A percentile compares a stretch with the other conserved stretches of the same genome.
Conservation (phyloP, 495 filamentous ascomycete genomes). For the Tuber brumale region DNA sequence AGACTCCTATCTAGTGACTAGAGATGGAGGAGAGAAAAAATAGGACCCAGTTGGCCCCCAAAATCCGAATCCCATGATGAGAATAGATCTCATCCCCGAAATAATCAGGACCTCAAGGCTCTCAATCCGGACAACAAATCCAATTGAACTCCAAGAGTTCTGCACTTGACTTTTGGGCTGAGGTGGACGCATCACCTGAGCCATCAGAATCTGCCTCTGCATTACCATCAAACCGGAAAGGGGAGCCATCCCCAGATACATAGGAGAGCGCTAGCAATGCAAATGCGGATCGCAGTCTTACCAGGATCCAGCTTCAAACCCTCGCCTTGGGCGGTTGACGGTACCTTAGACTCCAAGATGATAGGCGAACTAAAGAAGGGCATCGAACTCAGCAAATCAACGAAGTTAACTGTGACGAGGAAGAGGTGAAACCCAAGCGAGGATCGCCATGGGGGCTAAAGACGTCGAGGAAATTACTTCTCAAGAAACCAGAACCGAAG, state of each 20-base stretch:
- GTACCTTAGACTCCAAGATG: slow-evolving; percentile 16
- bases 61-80: not conserved
- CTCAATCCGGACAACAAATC: slow-evolving; percentile 10
- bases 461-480: slow-evolving; percentile 7
- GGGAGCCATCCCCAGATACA: slow-evolving; percentile 35
- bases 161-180: slow-evolving; percentile 38
- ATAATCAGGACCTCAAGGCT: slow-evolving; percentile 8
- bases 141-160: slow-evolving; percentile 27
- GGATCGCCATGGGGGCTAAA: slow-evolving; percentile 14
- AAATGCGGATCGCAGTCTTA: slow-evolving; percentile 34
- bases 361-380: slow-evolving; percentile 14
- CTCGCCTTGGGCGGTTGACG: slow-evolving; percentile 8
- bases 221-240: slow-evolving; percentile 22
- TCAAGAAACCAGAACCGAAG: slow-evolving; percentile 7
- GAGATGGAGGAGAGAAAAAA: not conserved
- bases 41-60: not conserved
- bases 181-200: slow-evolving; percentile 30
- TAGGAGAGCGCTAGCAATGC: slow-evolving; percentile 31
- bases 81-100: slow-evolving; percentile 5
- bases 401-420: slow-evolving; percentile 3
- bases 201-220: slow-evolving; percentile 34
- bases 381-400: slow-evolving; percentile 1
- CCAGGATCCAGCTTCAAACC: slow-evolving; percentile 20
- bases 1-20: too few species aligned
- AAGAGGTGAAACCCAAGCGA: slow-evolving; percentile 12